Conservation (phyloP, 768 basidiomycete genomes). For the Lactarius indigo region DNA sequence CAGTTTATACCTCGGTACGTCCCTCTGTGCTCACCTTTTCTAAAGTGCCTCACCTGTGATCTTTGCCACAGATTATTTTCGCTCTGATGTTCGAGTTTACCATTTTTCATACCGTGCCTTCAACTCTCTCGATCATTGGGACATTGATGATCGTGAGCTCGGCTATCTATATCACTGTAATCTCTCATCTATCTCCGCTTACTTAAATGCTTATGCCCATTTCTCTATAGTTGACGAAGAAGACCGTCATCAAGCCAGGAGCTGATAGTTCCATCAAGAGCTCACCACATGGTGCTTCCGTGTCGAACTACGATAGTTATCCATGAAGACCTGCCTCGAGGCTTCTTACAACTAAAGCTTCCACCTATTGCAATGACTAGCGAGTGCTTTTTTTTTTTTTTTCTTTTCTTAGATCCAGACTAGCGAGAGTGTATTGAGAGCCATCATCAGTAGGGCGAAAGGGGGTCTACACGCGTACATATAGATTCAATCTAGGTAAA, state of each 20-base stretch:
- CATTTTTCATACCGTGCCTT: constrained; percentile 59
- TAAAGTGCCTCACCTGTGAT: not conserved
- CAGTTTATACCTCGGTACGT: constrained; percentile 51
- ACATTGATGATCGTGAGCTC: constrained; percentile 59
- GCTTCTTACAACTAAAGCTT: not conserved
- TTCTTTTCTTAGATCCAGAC: too few species aligned
- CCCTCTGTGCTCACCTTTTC: constrained; percentile 13
- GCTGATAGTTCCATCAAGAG: constrained; percentile 6
- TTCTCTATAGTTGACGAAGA: constrained; percentile 8
- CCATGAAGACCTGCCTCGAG: not conserved
- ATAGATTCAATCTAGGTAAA: not conserved
- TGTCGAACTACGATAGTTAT: not conserved
- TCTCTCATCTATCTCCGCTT: constrained; percentile 26
- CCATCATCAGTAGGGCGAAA: not conserved
- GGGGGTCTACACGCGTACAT: not conserved
- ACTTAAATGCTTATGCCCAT: not conserved
- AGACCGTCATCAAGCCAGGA: constrained; percentile 2
- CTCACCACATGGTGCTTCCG: not conserved
- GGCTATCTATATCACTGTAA: constrained; percentile 64
- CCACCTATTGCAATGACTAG: not conserved
- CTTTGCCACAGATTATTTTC: constrained; percentile 56
- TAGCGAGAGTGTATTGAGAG: not conserved
- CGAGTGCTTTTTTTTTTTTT: not conserved
- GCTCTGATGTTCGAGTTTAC: constrained; percentile 60
- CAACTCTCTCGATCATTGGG: constrained; percentile 57